These are phyloP conservation scores for Pleurotus tuber-regium DNA, from an alignment of 768 basidiomycete species.

Conservation along the genomic window DNA sequence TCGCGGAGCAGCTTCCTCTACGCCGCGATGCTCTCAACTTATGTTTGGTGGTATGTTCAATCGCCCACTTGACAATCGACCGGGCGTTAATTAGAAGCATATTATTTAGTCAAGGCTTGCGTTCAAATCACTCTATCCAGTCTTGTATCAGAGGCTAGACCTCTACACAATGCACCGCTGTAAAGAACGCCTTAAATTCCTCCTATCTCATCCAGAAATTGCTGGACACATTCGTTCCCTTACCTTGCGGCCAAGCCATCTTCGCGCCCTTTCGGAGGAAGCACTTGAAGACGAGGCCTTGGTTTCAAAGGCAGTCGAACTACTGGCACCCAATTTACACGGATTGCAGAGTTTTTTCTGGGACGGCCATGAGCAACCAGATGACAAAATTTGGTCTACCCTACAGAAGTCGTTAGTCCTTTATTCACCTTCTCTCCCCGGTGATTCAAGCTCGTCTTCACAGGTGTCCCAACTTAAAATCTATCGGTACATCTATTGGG, in stretches of 20 bases:
- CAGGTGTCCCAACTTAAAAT: constrained; percentile 21
- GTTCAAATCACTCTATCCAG: neutral
- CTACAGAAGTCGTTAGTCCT: constrained; percentile 17
- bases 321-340: constrained; percentile 16
- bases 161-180: constrained; percentile 8
- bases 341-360: constrained; percentile 21
- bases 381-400: constrained; percentile 19
- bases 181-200: constrained; percentile 16
- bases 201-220: constrained; percentile 12
- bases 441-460: neutral
- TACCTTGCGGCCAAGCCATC: constrained; percentile 19
- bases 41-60: too few relatives aligned
- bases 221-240: constrained; percentile 17
- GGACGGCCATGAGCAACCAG: constrained; percentile 22
- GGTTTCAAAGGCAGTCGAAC: constrained; percentile 13
- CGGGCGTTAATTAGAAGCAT: too few relatives aligned
- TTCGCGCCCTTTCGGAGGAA: constrained; percentile 11
- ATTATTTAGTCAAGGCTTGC: neutral
- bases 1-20: too few relatives aligned
- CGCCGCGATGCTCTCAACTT: too few relatives aligned
- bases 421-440: neutral
- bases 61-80: too few relatives aligned
- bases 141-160: neutral
- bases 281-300: constrained; percentile 15
- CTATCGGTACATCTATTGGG: constrained; percentile 22